Evolutionary conservation across 2,329 filamentous ascomycete species (phyloP), one percentile per base, ranked within the genome.

Genomic region (Ophiostoma sp.): DNA sequence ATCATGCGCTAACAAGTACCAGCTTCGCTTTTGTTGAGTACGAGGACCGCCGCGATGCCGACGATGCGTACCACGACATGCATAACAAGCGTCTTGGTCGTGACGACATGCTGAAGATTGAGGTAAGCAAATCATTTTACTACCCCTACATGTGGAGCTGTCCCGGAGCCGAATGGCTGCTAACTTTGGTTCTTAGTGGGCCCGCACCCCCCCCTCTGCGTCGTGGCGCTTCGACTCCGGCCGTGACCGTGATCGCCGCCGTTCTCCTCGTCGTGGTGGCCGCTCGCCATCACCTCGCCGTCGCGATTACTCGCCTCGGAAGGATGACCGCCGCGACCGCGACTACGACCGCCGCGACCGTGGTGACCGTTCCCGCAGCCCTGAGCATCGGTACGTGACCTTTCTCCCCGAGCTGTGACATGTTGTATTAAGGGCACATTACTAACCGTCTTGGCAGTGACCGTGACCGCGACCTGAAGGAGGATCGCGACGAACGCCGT

Each of bases 61-160:
- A 99, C 79, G 95, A 99, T 82, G 95, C 95, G 64, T 99, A 99
- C 78, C 92, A 99, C 79, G 95, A 99, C 82, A 99, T 99, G 95
- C 95, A 99, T 78, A 98, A 98, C 84, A 97, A 97, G 87, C 92
- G 94, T 73, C 93, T 99, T 74, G 93, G 93, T 64, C 90, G 94
- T 72, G 95, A 99, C 77, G 95, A 99, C 76, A 82, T 97, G 70
- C 79, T 99, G 81, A 99, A 99, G 83, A 98, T 99, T 73, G 95
- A 99, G 87, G 95, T 97, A 81, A 74, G 85, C 41, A 5, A 6
- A 41, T 8, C 5, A 27, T 27, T 27, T 27, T 27, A 41, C 36
- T 9, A 42, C 36, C 14, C 4, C 3, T 38, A 40, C 36, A 6
- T 9, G 8, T 55, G n/a, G 27, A 14, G 11, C 18, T 6, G 1